These are phyloP conservation scores for Chlamydomonas applanata DNA, from an alignment of 139 green algal genomes.

Conservation along the genomic window DNA sequence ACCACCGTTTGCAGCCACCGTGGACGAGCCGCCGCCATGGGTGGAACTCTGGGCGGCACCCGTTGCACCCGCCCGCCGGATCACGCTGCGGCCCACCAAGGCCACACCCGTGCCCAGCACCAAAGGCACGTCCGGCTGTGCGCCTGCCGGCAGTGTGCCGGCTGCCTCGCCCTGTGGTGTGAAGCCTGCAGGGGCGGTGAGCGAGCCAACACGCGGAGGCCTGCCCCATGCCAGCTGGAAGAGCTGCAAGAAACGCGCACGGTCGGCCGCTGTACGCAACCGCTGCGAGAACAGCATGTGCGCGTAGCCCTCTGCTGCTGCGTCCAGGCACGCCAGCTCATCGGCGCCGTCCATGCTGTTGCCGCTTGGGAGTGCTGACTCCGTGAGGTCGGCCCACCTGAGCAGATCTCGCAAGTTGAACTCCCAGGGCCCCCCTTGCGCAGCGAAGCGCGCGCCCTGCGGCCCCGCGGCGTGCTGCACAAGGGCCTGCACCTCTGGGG, in stretches of 20 bases:
- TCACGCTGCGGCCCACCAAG: too few species aligned
- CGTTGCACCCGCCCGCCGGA: too few species aligned
- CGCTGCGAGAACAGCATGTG: slow-evolving; percentile 81
- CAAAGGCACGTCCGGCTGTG: too few species aligned
- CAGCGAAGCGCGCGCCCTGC: slow-evolving; percentile 54
- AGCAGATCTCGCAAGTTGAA: slow-evolving; percentile 99
- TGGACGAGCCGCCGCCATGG: too few species aligned
- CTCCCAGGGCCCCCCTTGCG: slow-evolving; percentile 90
- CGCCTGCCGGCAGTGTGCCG: too few species aligned
- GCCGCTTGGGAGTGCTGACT: background rate
- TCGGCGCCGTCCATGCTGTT: background rate
- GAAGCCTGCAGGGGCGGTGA: too few species aligned
- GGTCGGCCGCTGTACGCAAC: slow-evolving; percentile 72
- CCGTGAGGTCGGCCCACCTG: slow-evolving; percentile 90
- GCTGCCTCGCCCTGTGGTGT: too few species aligned
- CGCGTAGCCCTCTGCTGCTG: slow-evolving; percentile 60
- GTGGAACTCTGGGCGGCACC: too few species aligned
- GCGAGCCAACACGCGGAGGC: background rate
- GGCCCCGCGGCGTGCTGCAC: background rate
- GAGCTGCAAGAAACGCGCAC: slow-evolving; percentile 43
- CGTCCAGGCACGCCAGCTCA: slow-evolving; percentile 37
- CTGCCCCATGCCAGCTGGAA: slow-evolving; percentile 55
- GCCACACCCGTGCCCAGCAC: too few species aligned
- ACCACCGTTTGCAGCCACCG: too few species aligned
- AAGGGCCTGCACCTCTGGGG: background rate